These are phyloP conservation scores for Phoenix dactylifera DNA, from an alignment of 176 grass and related monocot genomes.

Conservation along the genomic window DNA sequence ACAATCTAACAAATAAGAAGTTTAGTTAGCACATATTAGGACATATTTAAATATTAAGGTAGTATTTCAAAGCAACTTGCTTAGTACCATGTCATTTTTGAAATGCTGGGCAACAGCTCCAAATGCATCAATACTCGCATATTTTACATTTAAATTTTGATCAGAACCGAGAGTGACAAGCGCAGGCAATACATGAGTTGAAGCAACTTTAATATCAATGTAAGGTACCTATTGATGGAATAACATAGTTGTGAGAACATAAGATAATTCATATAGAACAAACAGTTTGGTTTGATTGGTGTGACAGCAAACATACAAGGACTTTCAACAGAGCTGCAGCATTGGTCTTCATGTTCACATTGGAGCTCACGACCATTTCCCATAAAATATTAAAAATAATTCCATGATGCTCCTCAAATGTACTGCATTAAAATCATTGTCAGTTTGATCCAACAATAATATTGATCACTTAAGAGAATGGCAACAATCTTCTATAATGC, in stretches of 20 bases:
- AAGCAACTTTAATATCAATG: conserved; percentile 63
- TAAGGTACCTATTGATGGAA: conserved; percentile 59
- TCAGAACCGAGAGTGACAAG: conserved; percentile 86
- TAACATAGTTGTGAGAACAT: conserved; percentile 23
- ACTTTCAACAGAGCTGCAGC: conserved; percentile 80
- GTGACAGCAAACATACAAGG: conserved; percentile 44
- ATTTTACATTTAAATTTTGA: conserved; percentile 87
- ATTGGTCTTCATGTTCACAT: conserved; percentile 66
- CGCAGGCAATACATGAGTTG: conserved; percentile 88
- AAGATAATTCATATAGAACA: conserved; percentile 6
- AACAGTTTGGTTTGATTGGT: conserved; percentile 18
- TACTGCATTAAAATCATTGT: conserved; percentile 42
- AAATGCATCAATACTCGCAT: conserved; percentile 94
- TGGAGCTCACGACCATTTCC: conserved; percentile 95
- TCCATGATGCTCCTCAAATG: conserved; percentile 81
- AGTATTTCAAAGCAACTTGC: conserved; percentile 14
- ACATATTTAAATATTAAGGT: too few relatives aligned
- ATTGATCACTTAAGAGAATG: neutral
- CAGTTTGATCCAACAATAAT: neutral
- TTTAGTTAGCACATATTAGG: neutral
- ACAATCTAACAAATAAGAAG: conserved; percentile 46
- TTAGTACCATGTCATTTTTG: conserved; percentile 87
- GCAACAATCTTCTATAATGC: neutral
- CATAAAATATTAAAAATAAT: conserved; percentile 78
- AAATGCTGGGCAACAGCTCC: conserved; percentile 95